Conservation (phyloP, 2,329 filamentous ascomycete species). For the Xylariaceae sp. region DNA sequence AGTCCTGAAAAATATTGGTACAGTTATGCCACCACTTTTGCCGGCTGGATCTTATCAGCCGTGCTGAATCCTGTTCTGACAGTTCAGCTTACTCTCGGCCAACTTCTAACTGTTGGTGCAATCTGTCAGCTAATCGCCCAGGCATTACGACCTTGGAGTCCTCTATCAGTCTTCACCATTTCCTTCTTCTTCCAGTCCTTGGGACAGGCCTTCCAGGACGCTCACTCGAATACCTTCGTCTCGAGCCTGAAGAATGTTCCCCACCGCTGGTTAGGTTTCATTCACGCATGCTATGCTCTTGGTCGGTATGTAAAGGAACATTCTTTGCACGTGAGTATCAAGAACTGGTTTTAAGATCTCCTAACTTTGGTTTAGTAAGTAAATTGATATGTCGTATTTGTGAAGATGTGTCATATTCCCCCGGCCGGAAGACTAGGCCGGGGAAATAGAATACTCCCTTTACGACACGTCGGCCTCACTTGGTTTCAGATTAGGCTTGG, state of each 20-base stretch:
- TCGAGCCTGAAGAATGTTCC: slow-evolving; percentile 44
- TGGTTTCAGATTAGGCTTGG: too few relatives aligned
- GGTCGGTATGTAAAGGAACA: too few relatives aligned
- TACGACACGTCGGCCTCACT: too few relatives aligned
- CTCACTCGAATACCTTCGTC: slow-evolving; percentile 60
- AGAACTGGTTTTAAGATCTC: too few relatives aligned
- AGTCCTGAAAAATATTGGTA: too few relatives aligned
- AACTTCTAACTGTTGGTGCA: slow-evolving; percentile 54
- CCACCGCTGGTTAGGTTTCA: slow-evolving; percentile 59
- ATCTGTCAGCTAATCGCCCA: slow-evolving; percentile 51
- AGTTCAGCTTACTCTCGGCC: slow-evolving; percentile 51
- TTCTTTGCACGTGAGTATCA: too few relatives aligned
- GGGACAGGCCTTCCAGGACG: slow-evolving; percentile 61
- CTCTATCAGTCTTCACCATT: slow-evolving; percentile 53
- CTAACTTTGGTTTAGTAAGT: too few relatives aligned
- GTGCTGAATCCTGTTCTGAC: slow-evolving; percentile 51
- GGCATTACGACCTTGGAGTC: slow-evolving; percentile 50
- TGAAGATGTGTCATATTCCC: too few relatives aligned
- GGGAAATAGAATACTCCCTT: too few relatives aligned
- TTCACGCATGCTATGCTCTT: slow-evolving; percentile 59
- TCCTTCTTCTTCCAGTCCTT: slow-evolving; percentile 57
- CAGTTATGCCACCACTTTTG: slow-evolving; percentile 54
- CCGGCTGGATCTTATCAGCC: slow-evolving; percentile 57
- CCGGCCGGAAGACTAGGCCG: too few relatives aligned
- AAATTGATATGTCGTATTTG: too few relatives aligned